A percentile compares a stretch with the other conserved stretches of the same genome.
Evolutionary conservation across 1,284 basidiomycete species (phyloP).

Genomic region (Pterula multifida): DNA sequence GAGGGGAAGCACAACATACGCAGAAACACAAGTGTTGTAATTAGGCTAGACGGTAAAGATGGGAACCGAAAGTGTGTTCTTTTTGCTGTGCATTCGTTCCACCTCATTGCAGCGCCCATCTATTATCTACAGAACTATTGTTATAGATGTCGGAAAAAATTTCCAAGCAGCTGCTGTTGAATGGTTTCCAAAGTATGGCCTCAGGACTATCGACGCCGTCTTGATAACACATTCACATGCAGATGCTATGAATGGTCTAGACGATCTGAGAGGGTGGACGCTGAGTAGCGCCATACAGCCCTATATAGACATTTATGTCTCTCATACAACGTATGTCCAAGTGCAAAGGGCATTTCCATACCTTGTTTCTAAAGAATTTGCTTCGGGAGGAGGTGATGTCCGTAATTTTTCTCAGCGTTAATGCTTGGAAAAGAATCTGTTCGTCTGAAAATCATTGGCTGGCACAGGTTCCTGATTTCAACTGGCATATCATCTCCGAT

Average conservation of each 20-base stretch:
- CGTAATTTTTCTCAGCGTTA: conserved; percentile 14
- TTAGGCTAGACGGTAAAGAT: conserved; percentile 40
- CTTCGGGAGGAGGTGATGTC: conserved; percentile 71
- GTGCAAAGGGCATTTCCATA: conserved; percentile 67
- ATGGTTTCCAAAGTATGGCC: conserved; percentile 67
- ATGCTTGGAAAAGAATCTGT: conserved; percentile 3
- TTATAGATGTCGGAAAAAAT: conserved; percentile 75
- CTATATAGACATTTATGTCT: conserved; percentile 64
- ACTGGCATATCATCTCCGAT: conserved; percentile 68
- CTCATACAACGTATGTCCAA: conserved; percentile 49
- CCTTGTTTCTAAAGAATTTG: conserved; percentile 60
- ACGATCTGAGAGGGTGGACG: conserved; percentile 78
- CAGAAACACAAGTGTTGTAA: conserved; percentile 60
- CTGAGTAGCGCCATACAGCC: conserved; percentile 51
- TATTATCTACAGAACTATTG: conserved; percentile 39
- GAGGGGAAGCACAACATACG: conserved; percentile 66
- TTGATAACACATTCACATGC: conserved; percentile 73
- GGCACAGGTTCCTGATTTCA: conserved; percentile 61
- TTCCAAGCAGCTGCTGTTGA: conserved; percentile 67
- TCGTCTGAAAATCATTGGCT: conserved; percentile 3
- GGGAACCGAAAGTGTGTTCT: conserved; percentile 39
- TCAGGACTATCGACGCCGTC: conserved; percentile 67
- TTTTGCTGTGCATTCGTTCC: background rate
- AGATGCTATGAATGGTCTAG: conserved; percentile 75
- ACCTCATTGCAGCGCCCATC: conserved; percentile 1